Evolutionary conservation across 768 basidiomycete species (phyloP), one percentile per base, ranked within the genome.

Genomic region (Suillus weaverae): DNA sequence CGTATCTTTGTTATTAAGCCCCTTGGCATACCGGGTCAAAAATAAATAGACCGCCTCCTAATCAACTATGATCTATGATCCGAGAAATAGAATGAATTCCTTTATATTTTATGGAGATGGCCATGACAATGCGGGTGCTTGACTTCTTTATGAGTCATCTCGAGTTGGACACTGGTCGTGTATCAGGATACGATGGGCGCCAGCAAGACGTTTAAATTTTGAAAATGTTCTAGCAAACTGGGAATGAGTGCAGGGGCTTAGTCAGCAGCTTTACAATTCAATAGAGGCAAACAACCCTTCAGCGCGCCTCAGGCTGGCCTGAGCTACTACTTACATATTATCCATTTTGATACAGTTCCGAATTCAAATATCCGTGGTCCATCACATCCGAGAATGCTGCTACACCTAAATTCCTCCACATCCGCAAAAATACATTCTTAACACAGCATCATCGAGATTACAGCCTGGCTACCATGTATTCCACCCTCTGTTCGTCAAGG

Each of bases 401-500:
- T 4, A n/a, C 20, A 8, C 20, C 20, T 44, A 8, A 44, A n/a
- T 20, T 20, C 14, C 20, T 43, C 18, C 18, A 20, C 18, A 18
- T 10, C 43, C 20, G 18, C 18, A 20, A 18, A 9, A 8, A 20
- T 18, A 43, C 18, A 43, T 7, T 20, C 7, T 43, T 43, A 3
- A 43, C 8, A 20, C 43, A 20, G 8, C 18, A 20, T 8, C 20
- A 20, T 20, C 3, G 20, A 43, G 6, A 26, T 26, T 26, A 26
- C 26, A 26, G 26, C 26, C 26, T 26, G 26, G 6, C 18, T 20
- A 43, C 41, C 18, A 13, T 20, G 43, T 43, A 20, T 8, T 20
- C 43, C 20, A 43, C 20, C 18, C 3, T 43, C 43, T 43, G 20
- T 74, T 77, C 87, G 61, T 81, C 99, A 77, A 93, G 92, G 84